A percentile compares a stretch with the other conserved stretches of the same genome.
Conservation (phyloP, 2,329 filamentous ascomycete species). For the Nothophoma quercina region DNA sequence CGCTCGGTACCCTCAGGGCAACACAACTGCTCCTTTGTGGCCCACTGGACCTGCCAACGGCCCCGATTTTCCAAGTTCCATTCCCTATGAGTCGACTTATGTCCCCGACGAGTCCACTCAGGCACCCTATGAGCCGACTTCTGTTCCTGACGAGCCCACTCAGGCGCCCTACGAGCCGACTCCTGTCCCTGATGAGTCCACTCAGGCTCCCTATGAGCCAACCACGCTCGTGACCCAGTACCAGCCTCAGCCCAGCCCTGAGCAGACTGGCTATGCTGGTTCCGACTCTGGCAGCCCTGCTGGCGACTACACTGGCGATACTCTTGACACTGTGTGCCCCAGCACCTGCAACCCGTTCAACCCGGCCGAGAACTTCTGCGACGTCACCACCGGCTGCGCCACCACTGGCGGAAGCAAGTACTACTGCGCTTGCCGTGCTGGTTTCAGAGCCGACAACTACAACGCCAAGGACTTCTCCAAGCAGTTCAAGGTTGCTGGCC, state of each 20-base stretch:
- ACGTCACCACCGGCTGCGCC: slow-evolving; percentile 31
- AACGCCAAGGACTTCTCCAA: slow-evolving; percentile 37
- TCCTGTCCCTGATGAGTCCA: slow-evolving; percentile 1
- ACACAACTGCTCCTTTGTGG: slow-evolving; percentile 1
- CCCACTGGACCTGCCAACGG: background rate
- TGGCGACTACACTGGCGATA: slow-evolving; percentile 28
- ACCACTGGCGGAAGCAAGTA: slow-evolving; percentile 34
- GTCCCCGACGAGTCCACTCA: no score
- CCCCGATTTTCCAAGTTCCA: background rate
- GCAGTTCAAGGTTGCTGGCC: slow-evolving; percentile 35
- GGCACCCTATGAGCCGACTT: background rate
- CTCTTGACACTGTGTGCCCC: slow-evolving; percentile 30
- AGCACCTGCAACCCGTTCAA: slow-evolving; percentile 36
- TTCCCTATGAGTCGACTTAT: background rate
- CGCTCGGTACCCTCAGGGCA: slow-evolving; percentile 2
- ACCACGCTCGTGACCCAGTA: slow-evolving; percentile 10
- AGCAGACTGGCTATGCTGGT: background rate
- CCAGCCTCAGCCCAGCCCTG: slow-evolving; percentile 1
- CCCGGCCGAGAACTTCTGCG: slow-evolving; percentile 35
- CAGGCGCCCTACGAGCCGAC: slow-evolving; percentile 2
- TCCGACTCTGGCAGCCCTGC: slow-evolving; percentile 11
- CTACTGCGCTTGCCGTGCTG: slow-evolving; percentile 41
- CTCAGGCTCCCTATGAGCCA: slow-evolving; percentile 6
- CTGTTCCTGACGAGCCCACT: background rate
- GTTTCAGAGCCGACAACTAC: slow-evolving; percentile 27